phyloP scores from a whole-genome alignment of 805 yeast species.

The Torulaspora quercuum region DNA sequence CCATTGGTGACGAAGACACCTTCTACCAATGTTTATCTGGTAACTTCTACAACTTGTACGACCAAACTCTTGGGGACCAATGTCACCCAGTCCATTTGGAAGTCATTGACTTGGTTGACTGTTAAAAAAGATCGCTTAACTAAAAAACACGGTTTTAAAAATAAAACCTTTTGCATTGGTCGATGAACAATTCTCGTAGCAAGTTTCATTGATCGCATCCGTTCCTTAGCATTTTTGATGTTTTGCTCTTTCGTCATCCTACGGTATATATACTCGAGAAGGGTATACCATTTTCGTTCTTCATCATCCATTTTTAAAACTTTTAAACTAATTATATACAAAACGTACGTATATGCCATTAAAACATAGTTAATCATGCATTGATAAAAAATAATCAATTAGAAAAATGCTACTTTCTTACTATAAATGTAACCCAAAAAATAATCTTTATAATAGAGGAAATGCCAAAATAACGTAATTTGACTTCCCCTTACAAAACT shows the following conservation, averaged over 20 bases:
- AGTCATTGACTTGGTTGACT: conserved; percentile 54
- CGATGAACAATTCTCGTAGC: conserved; percentile 9
- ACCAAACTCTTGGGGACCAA: conserved; percentile 55
- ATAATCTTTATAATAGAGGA: no score
- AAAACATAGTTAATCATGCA: conserved; percentile 1
- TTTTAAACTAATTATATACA: not conserved
- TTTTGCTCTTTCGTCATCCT: conserved; percentile 7
- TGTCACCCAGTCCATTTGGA: conserved; percentile 61
- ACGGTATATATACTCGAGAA: conserved; percentile 3
- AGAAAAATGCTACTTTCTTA: not conserved
- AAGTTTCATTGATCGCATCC: conserved; percentile 16
- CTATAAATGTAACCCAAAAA: not conserved
- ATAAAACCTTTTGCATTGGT: conserved; percentile 7
- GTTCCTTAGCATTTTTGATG: conserved; percentile 19
- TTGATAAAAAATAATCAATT: not conserved
- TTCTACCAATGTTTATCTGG: conserved; percentile 78
- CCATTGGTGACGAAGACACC: conserved; percentile 55
- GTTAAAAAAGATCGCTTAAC: no score
- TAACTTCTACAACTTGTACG: conserved; percentile 73
- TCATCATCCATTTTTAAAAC: not conserved
- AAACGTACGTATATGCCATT: conserved; percentile 1
- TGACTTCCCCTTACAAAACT: not conserved
- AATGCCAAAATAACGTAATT: not conserved
- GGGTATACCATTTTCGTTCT: conserved; percentile 8
- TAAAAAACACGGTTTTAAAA: no score